Evolutionary conservation across 257 asterid genomes (phyloP), one percentile per base, ranked within the genome.

Genomic region (Lycium barbarum): DNA sequence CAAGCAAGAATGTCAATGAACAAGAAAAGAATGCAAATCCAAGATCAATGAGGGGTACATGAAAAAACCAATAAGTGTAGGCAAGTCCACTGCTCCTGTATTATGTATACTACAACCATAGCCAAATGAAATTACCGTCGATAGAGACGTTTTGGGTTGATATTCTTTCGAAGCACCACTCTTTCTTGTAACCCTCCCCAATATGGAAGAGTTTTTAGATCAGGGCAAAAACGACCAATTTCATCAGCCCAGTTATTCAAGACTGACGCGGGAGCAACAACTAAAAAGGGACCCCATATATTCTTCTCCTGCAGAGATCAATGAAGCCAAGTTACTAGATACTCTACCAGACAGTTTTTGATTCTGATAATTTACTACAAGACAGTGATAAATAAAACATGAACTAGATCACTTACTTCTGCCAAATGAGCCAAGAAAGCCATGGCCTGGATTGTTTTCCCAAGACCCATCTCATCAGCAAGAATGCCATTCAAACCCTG

Each of bases 391-490:
- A 53, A n/a, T 18, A 86, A 12, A 87, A 49, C 63, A 61, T 71
- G 36, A 79, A 61, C 80, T 62, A 47, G 74, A 82, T 61, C 35
- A 84, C 90, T 90, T 88, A 96, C 99, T 94, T 96, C 99, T 45
- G 98, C 99, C 88, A 97, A 91, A 90, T 97, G 98, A 85, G 98
- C 99, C 90, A 97, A 89, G 93, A 97, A 95, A 81, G 98, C 98
- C 98, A 97, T 97, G 86, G 99, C 98, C 87, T 95, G 98, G 86
- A 97, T 97, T 43, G 99, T 97, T 90, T 97, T 97, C 22, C 99
- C 99, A 68, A 97, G 93, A 49, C 99, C 99, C 99, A 97, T 97
- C 87, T 97, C 99, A 89, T 97, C 99, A 89, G 99, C 99, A 90
- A 97, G 98, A 90, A 97, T 97, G 86, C 99, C 99, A 91, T 97